A percentile compares a stretch with the other conserved stretches of the same genome.
These are phyloP conservation scores for Pythium folliculosum DNA, from an alignment of 352 stramenopile species.

Conservation along the genomic window DNA sequence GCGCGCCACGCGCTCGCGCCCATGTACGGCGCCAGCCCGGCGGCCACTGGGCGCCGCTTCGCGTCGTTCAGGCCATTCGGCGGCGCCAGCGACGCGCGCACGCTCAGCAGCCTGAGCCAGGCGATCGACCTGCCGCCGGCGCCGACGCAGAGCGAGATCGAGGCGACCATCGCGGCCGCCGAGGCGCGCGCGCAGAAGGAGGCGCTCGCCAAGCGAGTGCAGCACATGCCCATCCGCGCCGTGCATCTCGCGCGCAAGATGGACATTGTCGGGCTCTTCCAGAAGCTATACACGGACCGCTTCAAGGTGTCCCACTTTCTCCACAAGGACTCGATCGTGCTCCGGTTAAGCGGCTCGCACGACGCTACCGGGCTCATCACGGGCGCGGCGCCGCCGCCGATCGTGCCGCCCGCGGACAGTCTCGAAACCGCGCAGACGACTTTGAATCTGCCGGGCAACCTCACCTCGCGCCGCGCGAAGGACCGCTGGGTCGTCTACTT, in stretches of 20 bases:
- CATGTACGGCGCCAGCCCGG: slow-evolving; percentile 17
- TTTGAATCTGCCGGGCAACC: slow-evolving; percentile 51
- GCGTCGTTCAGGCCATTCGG: slow-evolving; percentile 7
- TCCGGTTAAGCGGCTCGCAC: slow-evolving; percentile 47
- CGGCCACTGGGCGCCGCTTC: slow-evolving; percentile 12
- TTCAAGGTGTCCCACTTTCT: slow-evolving; percentile 83
- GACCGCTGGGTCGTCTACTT: slow-evolving; percentile 94
- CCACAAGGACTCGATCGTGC: slow-evolving; percentile 82
- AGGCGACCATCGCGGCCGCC: slow-evolving; percentile 65
- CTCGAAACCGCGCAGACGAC: slow-evolving; percentile 27
- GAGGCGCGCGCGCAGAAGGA: slow-evolving; percentile 52
- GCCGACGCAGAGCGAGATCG: slow-evolving; percentile 62
- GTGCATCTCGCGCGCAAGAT: slow-evolving; percentile 86
- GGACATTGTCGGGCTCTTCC: slow-evolving; percentile 84
- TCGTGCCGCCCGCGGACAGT: slow-evolving; percentile 5
- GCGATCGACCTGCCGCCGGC: slow-evolving; percentile 48
- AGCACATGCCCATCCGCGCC: slow-evolving; percentile 82
- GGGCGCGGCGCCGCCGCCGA: slow-evolving; percentile 26
- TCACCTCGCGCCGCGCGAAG: slow-evolving; percentile 74
- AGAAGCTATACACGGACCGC: slow-evolving; percentile 85
- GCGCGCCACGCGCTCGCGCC: slow-evolving; percentile 36
- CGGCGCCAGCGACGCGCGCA: slow-evolving; percentile 6
- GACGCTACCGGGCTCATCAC: slow-evolving; percentile 46
- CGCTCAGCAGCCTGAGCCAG: slow-evolving; percentile 24
- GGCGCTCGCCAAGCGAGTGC: slow-evolving; percentile 49